Evolutionary conservation across 108 stramenopile genomes (phyloP).

Genomic region (Pseudonitzschia delicatissima): DNA sequence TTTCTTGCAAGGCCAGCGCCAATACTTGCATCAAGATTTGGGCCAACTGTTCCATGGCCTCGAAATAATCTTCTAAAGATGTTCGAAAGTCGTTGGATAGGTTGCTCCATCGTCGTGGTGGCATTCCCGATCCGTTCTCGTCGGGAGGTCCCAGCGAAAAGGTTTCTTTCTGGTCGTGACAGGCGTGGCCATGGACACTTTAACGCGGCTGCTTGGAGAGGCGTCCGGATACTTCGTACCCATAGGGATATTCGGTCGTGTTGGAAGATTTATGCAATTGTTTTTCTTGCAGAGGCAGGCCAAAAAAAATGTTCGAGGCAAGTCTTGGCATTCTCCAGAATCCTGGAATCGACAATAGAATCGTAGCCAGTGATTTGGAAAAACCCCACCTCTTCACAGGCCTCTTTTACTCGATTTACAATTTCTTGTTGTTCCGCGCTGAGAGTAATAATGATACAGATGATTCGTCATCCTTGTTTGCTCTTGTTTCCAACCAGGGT

Average conservation of each 20-base stretch:
- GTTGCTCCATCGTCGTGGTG: slow-evolving; percentile 48
- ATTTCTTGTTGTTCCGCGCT: slow-evolving; percentile 30
- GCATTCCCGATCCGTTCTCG: slow-evolving; percentile 58
- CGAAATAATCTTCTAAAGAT: slow-evolving; percentile 56
- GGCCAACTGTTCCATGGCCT: slow-evolving; percentile 66
- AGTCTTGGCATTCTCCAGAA: slow-evolving; percentile 44
- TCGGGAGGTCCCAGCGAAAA: slow-evolving; percentile 74
- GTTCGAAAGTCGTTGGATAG: slow-evolving; percentile 23
- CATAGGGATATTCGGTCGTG: slow-evolving; percentile 66
- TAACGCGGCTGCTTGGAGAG: slow-evolving; percentile 28
- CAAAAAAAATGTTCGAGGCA: slow-evolving; percentile 66
- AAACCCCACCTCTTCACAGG: slow-evolving; percentile 74
- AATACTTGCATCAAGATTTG: slow-evolving; percentile 49
- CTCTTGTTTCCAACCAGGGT: slow-evolving; percentile 16
- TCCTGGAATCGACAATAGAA: slow-evolving; percentile 28
- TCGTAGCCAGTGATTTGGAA: slow-evolving; percentile 48
- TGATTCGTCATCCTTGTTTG: neutral
- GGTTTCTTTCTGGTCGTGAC: slow-evolving; percentile 77
- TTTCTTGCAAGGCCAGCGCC: slow-evolving; percentile 65
- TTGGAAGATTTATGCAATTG: slow-evolving; percentile 27
- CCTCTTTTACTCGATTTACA: slow-evolving; percentile 43
- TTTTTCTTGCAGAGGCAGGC: slow-evolving; percentile 50
- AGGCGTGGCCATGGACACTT: neutral
- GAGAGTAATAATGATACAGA: neutral
- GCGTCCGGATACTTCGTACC: slow-evolving; percentile 63